phyloP scores from a whole-genome alignment of 495 filamentous ascomycete species.

The Penicillium silybi region DNA sequence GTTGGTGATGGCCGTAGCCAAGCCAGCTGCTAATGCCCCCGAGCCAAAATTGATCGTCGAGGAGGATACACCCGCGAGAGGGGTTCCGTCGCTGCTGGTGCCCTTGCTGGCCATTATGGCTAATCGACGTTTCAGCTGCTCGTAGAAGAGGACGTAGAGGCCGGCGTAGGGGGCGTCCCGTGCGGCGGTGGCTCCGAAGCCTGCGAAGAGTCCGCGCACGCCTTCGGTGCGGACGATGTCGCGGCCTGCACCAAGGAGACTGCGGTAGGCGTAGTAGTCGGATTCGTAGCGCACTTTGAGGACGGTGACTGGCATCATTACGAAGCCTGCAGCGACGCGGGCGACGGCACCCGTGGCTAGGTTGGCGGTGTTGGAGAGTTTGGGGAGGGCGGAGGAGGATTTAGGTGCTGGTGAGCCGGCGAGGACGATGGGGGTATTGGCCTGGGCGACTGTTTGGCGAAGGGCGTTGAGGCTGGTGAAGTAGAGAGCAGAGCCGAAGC shows the following conservation, averaged over 20 bases:
- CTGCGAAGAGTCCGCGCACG: conserved; percentile 80
- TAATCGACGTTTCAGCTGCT: conserved; percentile 73
- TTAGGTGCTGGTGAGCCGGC: conserved; percentile 17
- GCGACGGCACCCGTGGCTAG: conserved; percentile 79
- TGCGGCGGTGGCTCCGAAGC: conserved; percentile 89
- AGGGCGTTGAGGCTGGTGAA: conserved; percentile 85
- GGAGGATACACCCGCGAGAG: conserved; percentile 36
- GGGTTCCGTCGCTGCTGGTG: conserved; percentile 11
- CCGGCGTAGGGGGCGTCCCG: conserved; percentile 95
- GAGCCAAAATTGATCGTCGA: conserved; percentile 81
- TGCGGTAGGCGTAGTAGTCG: conserved; percentile 77
- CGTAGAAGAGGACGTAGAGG: conserved; percentile 91
- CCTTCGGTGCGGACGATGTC: conserved; percentile 77
- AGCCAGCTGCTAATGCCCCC: conserved; percentile 70
- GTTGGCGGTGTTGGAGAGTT: conserved; percentile 81
- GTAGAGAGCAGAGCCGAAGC: conserved; percentile 89
- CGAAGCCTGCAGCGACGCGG: conserved; percentile 76
- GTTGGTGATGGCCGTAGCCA: conserved; percentile 86
- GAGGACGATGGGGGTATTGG: conserved; percentile 20
- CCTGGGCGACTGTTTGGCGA: conserved; percentile 62
- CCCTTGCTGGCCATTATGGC: conserved; percentile 26
- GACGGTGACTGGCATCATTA: conserved; percentile 95
- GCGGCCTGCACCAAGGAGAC: conserved; percentile 62
- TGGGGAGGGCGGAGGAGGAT: conserved; percentile 73
- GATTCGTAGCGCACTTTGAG: conserved; percentile 96